Percentiles rank a stretch among this genome's conserved stretches.
These are phyloP conservation scores for Yamadazyma scolyti DNA, from an alignment of 805 yeast species.

Conservation along the genomic window DNA sequence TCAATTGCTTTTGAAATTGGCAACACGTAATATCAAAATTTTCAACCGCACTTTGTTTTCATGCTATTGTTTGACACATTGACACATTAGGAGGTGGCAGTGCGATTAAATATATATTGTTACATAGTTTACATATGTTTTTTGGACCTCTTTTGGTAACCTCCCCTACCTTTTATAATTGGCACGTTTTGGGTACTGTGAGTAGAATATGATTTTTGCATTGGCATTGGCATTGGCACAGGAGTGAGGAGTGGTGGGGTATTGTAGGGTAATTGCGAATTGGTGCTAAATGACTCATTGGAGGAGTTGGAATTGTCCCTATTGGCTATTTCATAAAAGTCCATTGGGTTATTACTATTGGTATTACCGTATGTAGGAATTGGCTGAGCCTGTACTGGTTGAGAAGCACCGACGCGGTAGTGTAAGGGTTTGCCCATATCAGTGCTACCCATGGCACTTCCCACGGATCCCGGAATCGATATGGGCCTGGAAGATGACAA, in stretches of 20 bases:
- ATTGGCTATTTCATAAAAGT: slow-evolving; percentile 7
- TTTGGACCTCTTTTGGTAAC: slow-evolving; percentile 40
- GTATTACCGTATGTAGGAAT: no score
- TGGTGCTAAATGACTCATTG: slow-evolving; percentile 8
- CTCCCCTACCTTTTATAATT: slow-evolving; percentile 40
- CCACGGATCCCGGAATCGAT: slow-evolving; percentile 24
- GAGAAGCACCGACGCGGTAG: no score
- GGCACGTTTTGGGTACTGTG: slow-evolving; percentile 18
- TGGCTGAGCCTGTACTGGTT: no score
- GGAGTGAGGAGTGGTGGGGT: slow-evolving; percentile 13
- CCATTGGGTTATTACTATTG: slow-evolving; percentile 10
- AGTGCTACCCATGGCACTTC: slow-evolving; percentile 5
- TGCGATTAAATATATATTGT: no score
- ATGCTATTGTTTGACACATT: no score
- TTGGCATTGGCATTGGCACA: slow-evolving; percentile 7
- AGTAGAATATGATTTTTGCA: slow-evolving; percentile 8
- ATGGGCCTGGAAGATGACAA: slow-evolving; percentile 35
- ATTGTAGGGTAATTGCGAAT: slow-evolving; percentile 9
- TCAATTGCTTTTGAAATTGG: no score
- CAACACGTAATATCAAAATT: no score
- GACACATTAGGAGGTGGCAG: no score
- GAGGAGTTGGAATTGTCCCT: slow-evolving; percentile 11
- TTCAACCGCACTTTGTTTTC: no score
- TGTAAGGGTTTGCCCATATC: neutral
- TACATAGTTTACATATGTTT: slow-evolving; percentile 32